Evolutionary conservation across 2,329 filamentous ascomycete species (phyloP).

Genomic region (Trichoderma afroharzianum): DNA sequence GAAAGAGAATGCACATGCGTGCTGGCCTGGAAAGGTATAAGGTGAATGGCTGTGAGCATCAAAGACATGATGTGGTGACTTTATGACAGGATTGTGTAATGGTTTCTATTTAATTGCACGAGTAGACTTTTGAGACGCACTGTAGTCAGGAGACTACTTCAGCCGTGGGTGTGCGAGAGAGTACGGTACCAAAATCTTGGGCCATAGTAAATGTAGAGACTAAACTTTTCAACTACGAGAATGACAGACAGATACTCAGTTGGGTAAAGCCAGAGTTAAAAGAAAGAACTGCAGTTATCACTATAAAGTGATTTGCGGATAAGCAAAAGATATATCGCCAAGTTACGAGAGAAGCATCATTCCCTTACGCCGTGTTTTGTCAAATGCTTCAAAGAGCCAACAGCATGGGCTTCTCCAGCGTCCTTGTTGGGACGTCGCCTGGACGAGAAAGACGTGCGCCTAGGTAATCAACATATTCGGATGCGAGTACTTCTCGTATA

Average conservation of each 20-base stretch:
- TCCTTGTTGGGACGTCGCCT: not conserved
- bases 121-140: not conserved
- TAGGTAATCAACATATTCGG: not conserved
- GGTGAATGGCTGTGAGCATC: too few species aligned
- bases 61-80: not conserved
- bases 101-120: not conserved
- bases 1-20: not conserved
- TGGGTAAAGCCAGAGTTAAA: not conserved
- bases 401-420: not conserved
- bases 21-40: constrained; percentile 3
- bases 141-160: not conserved
- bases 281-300: too few species aligned
- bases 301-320: too few species aligned
- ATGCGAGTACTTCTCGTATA: not conserved
- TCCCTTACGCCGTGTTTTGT: not conserved
- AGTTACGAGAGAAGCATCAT: not conserved
- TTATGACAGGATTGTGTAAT: not conserved
- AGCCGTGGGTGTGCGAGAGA: not conserved
- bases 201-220: not conserved
- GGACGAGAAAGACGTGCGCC: not conserved
- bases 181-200: not conserved
- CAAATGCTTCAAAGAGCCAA: not conserved
- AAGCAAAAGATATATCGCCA: too few species aligned
- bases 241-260: not conserved
- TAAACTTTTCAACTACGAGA: not conserved